Evolutionary conservation across 352 stramenopile genomes (phyloP).

Genomic region (Phytophthora ohioensis): DNA sequence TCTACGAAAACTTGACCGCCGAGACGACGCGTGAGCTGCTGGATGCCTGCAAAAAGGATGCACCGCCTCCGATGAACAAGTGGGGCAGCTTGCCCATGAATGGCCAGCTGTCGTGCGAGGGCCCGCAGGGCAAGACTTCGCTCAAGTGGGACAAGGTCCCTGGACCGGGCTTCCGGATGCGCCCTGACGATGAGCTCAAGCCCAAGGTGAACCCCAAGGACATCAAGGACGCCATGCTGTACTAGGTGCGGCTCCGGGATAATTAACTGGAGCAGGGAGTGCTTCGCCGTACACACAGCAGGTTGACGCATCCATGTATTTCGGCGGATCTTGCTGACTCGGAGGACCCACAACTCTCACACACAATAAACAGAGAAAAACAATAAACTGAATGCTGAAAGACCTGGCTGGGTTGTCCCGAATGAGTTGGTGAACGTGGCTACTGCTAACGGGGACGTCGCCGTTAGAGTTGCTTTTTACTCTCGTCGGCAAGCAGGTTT

Average conservation of each 20-base stretch:
- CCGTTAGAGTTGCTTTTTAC: too few species aligned
- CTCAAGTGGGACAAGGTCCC: conserved; percentile 90
- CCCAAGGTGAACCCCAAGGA: conserved; percentile 95
- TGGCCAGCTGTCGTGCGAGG: conserved; percentile 98
- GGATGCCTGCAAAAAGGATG: conserved; percentile 96
- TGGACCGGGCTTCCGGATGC: conserved; percentile 90
- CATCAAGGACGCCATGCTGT: conserved; percentile 92
- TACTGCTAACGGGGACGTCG: too few species aligned
- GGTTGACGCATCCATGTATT: conserved; percentile 35
- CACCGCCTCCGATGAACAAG: conserved; percentile 95
- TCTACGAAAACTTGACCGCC: conserved; percentile 97
- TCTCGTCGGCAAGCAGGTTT: too few species aligned
- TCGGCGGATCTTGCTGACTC: conserved; percentile 31
- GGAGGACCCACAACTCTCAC: conserved; percentile 31
- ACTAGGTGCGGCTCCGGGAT: conserved; percentile 55
- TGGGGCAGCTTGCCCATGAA: conserved; percentile 99
- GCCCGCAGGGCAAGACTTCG: conserved; percentile 96
- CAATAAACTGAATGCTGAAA: conserved; percentile 45
- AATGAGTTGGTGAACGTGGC: not conserved
- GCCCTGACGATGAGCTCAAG: conserved; percentile 91
- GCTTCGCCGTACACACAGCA: conserved; percentile 23
- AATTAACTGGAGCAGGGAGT: conserved; percentile 33
- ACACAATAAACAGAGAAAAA: conserved; percentile 33
- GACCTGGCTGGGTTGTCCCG: not conserved
- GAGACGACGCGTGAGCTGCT: conserved; percentile 98